phyloP scores from a whole-genome alignment of 305 asterid genomes.

The Rubia tinctorum region DNA sequence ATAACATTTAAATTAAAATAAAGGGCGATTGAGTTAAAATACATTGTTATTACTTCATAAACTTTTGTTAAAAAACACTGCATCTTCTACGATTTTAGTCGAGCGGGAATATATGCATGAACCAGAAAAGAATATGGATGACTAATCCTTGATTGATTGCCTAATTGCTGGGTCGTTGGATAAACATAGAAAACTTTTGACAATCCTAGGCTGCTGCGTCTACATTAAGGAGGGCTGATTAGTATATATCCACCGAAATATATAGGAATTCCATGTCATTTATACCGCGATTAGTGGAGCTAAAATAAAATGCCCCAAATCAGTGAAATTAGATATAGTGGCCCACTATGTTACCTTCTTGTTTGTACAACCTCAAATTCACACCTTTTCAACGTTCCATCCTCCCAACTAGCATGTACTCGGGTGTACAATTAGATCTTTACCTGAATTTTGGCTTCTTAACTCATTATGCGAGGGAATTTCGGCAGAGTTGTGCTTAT shows the following conservation, averaged over 20 bases:
- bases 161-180: neutral
- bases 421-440: too few relatives aligned
- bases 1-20: too few relatives aligned
- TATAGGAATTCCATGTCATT: neutral
- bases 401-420: too few relatives aligned
- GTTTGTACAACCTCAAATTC: neutral
- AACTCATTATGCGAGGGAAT: too few relatives aligned
- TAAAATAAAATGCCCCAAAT: neutral
- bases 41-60: too few relatives aligned
- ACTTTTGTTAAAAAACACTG: too few relatives aligned
- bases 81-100: too few relatives aligned
- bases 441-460: too few relatives aligned
- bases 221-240: neutral
- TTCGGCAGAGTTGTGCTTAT: too few relatives aligned
- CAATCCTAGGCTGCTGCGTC: neutral
- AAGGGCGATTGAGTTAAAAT: too few relatives aligned
- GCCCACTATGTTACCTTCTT: neutral
- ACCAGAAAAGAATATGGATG: neutral
- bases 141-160: neutral
- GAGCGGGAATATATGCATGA: neutral
- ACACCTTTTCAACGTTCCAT: neutral
- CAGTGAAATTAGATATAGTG: neutral
- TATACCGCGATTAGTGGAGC: constrained; percentile 12
- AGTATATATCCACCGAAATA: constrained; percentile 3
- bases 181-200: neutral